Conservation (phyloP, 495 filamentous ascomycete genomes). For the Penicillium salamii region DNA sequence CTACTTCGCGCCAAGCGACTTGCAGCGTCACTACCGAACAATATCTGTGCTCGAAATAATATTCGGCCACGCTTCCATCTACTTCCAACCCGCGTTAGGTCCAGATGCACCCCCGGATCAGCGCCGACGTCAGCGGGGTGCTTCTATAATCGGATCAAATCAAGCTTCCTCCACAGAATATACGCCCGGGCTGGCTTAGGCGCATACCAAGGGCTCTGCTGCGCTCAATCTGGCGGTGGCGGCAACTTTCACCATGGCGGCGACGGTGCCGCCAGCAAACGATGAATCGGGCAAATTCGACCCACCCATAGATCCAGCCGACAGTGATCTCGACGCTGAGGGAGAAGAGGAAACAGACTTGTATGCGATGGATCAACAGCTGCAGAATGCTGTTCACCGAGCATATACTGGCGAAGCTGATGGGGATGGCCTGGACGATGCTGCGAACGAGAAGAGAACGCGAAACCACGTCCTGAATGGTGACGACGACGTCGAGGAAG, state of each 20-base stretch:
- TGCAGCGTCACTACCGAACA: background rate
- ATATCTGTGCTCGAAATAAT: background rate
- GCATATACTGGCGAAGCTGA: constrained; percentile 52
- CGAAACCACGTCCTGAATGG: constrained; percentile 28
- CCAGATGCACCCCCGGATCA: constrained; percentile 28
- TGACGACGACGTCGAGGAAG: constrained; percentile 40
- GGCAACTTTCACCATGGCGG: constrained; percentile 47
- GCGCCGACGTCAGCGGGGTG: constrained; percentile 32
- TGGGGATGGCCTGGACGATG: constrained; percentile 34
- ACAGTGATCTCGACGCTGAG: constrained; percentile 54
- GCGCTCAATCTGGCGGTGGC: constrained; percentile 45
- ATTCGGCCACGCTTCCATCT: background rate
- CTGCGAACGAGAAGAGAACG: constrained; percentile 31
- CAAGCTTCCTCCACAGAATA: constrained; percentile 11
- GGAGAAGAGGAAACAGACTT: constrained; percentile 50
- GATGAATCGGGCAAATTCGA: constrained; percentile 37
- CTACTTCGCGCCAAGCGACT: constrained; percentile 13
- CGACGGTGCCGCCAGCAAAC: constrained; percentile 43
- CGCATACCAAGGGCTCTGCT: constrained; percentile 7
- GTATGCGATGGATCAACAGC: constrained; percentile 45
- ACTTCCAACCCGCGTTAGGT: constrained; percentile 6
- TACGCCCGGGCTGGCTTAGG: constrained; percentile 5
- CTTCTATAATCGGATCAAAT: constrained; percentile 20
- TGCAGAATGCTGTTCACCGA: constrained; percentile 51
- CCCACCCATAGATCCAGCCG: constrained; percentile 34